Evolutionary conservation across 768 basidiomycete species (phyloP), one percentile per base, ranked within the genome.

Genomic region (Rhodotorula taiwanensis): DNA sequence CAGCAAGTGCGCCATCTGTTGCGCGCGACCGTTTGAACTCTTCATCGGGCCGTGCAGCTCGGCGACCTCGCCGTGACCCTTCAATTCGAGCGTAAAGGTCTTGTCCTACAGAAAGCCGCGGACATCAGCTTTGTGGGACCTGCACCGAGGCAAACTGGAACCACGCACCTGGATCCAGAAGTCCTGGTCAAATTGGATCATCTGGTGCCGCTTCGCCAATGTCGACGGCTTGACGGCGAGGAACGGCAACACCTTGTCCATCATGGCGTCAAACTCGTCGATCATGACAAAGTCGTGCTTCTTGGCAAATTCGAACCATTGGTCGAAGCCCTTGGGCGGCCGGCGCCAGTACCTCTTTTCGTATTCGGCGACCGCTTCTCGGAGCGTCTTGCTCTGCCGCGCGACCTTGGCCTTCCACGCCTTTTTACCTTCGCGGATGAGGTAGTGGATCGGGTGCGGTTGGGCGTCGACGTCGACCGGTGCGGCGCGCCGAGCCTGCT

Each of bases 321-420:
- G 76, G 72, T 88, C 90, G 69, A 98, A 99, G 2, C 92, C 93
- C 52, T 81, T 83, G 0, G 94, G 93, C 14, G 94, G 94, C 27
- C 82, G 75, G 34, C 86, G 81, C 10, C 78, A 77, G 75, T 94
- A 92, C 55, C 92, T 80, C 51, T 81, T 77, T 70, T 78, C 82
- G 77, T 99, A 99, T 75, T 93, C 89, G 21, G 76, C 76, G 2
- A 90, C 87, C 0, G 94, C 95, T 42, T 83, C 82, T 33, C 78
- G 76, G 42, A 98, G 79, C 1, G 88, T 86, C 71, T 80, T 83
- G 75, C 88, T 90, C 78, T 98, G 94, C 45, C 80, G 78, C 3
- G 77, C 79, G 21, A 98, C 76, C 71, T 86, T 81, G 2, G 61
- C 69, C 0, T 73, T 67, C 81, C 82, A 83, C 27, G 69, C 66